Base-by-base conservation (phyloP, 1,139 yeast species). In the Diutina mesorugosa region DNA sequence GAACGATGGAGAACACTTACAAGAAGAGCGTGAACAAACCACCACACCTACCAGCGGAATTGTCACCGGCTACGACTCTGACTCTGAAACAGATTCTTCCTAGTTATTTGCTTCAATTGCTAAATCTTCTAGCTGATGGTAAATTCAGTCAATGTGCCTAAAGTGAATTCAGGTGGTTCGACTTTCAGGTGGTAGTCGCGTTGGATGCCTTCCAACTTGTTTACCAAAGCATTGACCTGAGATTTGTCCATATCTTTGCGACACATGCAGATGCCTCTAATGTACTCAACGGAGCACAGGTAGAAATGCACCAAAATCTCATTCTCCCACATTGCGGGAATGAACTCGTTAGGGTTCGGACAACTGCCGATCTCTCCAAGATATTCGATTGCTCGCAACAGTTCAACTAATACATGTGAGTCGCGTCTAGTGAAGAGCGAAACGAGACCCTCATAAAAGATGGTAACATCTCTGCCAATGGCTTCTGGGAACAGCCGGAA, bases 361-460 rank as follows among this genome's bases (percentile, higher is more conserved):
- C 81, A 79, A 30, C 84, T 81, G 38, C 85, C 81, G 58, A 89
- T 72, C 59, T 85, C 89, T 64, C 85, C 80, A 61, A 91, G 76
- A 62, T 82, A 81, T 66, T 90, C 97, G 69, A 91, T 68, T 3
- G 80, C 78, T 59, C 73, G 66, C 60, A 76, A 70, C 63, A 76
- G 71, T 73, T 60, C 87, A 73, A 68, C 78, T 72, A 76, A 86
- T 78, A 68, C 84, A 73, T 63, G 74, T 58, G 70, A 75, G 69
- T 70, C 79, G 69, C 71, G 72, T 63, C 66, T 68, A 66, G 74
- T 78, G 73, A 67, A 77, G 67, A 65, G 78, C 64, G 78, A 76
- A 30, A 79, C 78, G 61, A 90, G 83, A 21, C 86, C 77, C 35
- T 77, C 80, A 66, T 81, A 87, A 53, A 90, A 77, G 16, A 78